phyloP scores from a whole-genome alignment of 225 moss, liverwort and hornwort species.

The Bryum argenteum region DNA sequence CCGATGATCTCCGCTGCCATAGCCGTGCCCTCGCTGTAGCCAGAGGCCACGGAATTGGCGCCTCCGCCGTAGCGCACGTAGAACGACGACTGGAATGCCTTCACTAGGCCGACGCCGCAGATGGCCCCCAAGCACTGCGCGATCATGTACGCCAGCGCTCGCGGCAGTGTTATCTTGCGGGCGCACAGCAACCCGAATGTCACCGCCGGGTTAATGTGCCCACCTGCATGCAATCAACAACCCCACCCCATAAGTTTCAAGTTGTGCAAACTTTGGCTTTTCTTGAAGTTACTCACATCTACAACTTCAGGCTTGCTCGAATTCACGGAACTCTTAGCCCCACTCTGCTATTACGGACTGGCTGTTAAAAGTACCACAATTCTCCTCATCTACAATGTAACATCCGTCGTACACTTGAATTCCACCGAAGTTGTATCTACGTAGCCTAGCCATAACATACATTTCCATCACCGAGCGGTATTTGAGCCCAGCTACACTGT shows the following conservation, averaged over 20 bases:
- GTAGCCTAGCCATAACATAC: too few relatives aligned
- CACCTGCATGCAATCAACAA: conserved; percentile 30
- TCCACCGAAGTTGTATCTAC: too few relatives aligned
- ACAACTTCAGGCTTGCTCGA: too few relatives aligned
- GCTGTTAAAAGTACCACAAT: background rate
- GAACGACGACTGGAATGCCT: conserved; percentile 43
- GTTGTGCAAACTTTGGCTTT: too few relatives aligned
- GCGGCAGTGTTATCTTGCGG: conserved; percentile 48
- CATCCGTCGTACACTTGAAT: too few relatives aligned
- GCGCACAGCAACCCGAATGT: conserved; percentile 50
- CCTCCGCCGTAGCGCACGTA: conserved; percentile 37
- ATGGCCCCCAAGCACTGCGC: conserved; percentile 59
- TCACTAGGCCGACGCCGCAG: conserved; percentile 56
- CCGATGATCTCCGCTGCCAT: conserved; percentile 52
- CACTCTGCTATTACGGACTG: background rate
- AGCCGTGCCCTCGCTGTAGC: conserved; percentile 38
- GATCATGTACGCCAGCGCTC: conserved; percentile 50
- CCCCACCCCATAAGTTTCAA: background rate
- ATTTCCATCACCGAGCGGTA: too few relatives aligned
- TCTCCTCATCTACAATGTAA: background rate
- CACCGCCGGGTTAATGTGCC: conserved; percentile 56
- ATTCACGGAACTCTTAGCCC: background rate
- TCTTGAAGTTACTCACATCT: too few relatives aligned
- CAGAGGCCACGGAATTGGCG: conserved; percentile 24
- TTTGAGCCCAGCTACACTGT: too few relatives aligned